Percentiles rank a stretch among this genome's conserved stretches.
Evolutionary conservation across 2,329 filamentous ascomycete species (phyloP).

Genomic region (Cordyceps cicadae): DNA sequence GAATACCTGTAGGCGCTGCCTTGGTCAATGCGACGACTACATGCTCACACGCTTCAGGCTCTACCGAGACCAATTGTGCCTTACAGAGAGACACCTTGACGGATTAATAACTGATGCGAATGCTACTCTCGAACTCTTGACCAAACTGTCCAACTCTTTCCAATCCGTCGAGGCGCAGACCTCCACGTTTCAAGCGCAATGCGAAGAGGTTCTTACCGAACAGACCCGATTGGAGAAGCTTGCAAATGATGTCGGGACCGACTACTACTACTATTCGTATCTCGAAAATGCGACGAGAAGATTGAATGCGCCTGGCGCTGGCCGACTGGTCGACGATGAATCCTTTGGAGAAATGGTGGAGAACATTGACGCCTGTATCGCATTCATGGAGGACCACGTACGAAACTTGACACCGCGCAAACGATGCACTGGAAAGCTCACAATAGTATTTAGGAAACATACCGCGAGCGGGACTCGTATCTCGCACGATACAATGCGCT

Average conservation of each 20-base stretch:
- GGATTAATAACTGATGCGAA: constrained; percentile 70
- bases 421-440: constrained; percentile 11
- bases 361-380: constrained; percentile 82
- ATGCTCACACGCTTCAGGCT: constrained; percentile 37
- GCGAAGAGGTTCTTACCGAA: constrained; percentile 76
- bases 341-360: constrained; percentile 83
- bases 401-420: constrained; percentile 22
- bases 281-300: constrained; percentile 83
- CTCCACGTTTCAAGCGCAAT: constrained; percentile 85
- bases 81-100: constrained; percentile 76
- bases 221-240: constrained; percentile 71
- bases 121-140: constrained; percentile 65
- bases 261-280: constrained; percentile 91
- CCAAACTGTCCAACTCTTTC: constrained; percentile 77
- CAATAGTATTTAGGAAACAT: constrained; percentile 51
- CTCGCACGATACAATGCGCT: constrained; percentile 79
- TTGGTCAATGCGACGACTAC: background rate
- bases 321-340: constrained; percentile 72
- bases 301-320: constrained; percentile 85
- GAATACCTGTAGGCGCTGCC: constrained; percentile 61
- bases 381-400: constrained; percentile 85
- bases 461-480: constrained; percentile 82
- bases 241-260: constrained; percentile 76
- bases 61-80: constrained; percentile 71
- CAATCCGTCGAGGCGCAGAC: constrained; percentile 82